Percentiles rank a stretch among this genome's conserved stretches.
phyloP scores from a whole-genome alignment of 2,329 filamentous ascomycete genomes.

The Exophiala xenobiotica region DNA sequence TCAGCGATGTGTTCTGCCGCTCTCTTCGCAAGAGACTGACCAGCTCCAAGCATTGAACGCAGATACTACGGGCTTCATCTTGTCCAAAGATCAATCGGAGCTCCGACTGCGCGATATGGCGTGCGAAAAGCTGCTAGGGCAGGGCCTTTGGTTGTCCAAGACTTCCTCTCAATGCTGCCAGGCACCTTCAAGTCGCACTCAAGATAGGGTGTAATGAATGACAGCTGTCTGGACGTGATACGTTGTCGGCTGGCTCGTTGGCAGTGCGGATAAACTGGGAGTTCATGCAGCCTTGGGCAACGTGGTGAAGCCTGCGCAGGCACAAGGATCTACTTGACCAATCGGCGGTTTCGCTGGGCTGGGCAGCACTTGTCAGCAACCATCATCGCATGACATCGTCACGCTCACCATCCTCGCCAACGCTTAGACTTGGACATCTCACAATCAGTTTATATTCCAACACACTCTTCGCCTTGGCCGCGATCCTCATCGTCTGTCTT shows the following conservation, averaged over 20 bases:
- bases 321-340: not conserved
- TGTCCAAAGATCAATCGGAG: slow-evolving; percentile 34
- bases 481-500: not conserved
- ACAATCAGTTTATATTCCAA: not conserved
- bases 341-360: slow-evolving; percentile 1
- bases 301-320: not conserved
- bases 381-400: slow-evolving; percentile 2
- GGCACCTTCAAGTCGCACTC: not conserved
- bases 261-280: not conserved
- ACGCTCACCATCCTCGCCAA: not conserved
- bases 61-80: slow-evolving; percentile 92
- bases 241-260: not conserved
- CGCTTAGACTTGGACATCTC: not conserved
- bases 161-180: not conserved
- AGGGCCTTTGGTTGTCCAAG: not conserved
- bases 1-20: slow-evolving; percentile 12
- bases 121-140: not conserved
- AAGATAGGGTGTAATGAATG: not conserved
- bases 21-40: slow-evolving; percentile 52
- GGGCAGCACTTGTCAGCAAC: too few relatives aligned
- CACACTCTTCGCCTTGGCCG: not conserved
- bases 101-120: not conserved
- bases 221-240: slow-evolving; percentile 1
- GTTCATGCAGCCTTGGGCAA: not conserved
- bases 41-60: slow-evolving; percentile 93